These are phyloP conservation scores for Naematelia aurantialba DNA, from an alignment of 768 basidiomycete species.

Conservation along the genomic window DNA sequence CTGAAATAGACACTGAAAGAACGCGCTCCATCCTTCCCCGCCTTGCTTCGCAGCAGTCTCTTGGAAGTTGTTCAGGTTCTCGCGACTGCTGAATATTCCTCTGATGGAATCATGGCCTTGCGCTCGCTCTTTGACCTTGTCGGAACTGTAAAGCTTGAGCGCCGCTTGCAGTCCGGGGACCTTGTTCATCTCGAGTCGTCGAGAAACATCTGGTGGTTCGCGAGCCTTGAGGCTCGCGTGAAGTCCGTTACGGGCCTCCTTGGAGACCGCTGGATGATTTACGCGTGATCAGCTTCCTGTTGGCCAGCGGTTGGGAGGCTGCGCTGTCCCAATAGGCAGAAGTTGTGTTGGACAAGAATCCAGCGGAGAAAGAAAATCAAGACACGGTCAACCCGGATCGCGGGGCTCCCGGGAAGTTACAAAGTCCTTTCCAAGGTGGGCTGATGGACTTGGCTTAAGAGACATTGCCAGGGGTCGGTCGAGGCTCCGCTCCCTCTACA, in stretches of 20 bases:
- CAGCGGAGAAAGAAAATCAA: background rate
- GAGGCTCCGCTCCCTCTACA: too few relatives aligned
- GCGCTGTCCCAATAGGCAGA: too few relatives aligned
- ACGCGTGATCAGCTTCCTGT: too few relatives aligned
- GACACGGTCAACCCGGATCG: too few relatives aligned
- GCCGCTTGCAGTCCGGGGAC: conserved; percentile 36
- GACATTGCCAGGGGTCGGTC: too few relatives aligned
- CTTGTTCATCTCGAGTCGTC: conserved; percentile 8
- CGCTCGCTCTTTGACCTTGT: conserved; percentile 67
- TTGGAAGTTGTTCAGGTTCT: conserved; percentile 57
- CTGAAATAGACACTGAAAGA: conserved; percentile 71
- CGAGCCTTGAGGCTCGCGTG: background rate
- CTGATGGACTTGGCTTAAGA: too few relatives aligned
- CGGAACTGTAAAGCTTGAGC: conserved; percentile 37
- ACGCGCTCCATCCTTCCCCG: conserved; percentile 58
- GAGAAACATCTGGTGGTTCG: background rate
- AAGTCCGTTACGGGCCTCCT: too few relatives aligned
- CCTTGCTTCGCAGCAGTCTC: conserved; percentile 48
- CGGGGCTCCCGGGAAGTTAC: background rate
- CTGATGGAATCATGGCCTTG: conserved; percentile 57
- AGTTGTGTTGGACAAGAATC: too few relatives aligned
- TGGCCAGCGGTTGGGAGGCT: too few relatives aligned
- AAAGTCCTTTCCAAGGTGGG: too few relatives aligned
- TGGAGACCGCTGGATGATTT: too few relatives aligned
- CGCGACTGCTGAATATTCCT: conserved; percentile 41